Evolutionary conservation across 2,329 filamentous ascomycete species (phyloP).

Genomic region (Aspergillus sp.): DNA sequence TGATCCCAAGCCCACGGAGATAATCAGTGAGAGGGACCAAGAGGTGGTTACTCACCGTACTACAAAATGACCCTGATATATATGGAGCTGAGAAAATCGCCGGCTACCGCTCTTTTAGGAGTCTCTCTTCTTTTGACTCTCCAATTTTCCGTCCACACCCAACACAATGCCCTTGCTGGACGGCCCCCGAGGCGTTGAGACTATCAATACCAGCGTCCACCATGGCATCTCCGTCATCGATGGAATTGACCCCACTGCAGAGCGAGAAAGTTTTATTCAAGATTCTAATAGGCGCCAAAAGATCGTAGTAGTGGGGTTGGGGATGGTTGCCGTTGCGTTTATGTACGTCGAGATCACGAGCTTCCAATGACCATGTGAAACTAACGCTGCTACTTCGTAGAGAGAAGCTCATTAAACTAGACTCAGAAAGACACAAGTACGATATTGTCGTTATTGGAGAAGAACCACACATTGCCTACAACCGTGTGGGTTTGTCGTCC

Average conservation of each 20-base stretch:
- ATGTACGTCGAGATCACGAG: constrained; percentile 62
- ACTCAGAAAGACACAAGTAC: constrained; percentile 72
- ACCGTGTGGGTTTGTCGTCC: constrained; percentile 82
- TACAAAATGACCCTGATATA: constrained; percentile 1
- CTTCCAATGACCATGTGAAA: neutral
- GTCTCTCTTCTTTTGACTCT: neutral
- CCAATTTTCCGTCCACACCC: neutral
- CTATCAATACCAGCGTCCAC: constrained; percentile 22
- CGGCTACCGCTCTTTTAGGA: neutral
- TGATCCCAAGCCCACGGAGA: constrained; percentile 12
- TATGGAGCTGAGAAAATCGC: constrained; percentile 1
- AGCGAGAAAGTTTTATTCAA: constrained; percentile 1
- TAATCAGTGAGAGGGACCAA: constrained; percentile 7
- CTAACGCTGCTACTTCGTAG: constrained; percentile 44
- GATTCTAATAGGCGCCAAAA: constrained; percentile 50
- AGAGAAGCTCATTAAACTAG: constrained; percentile 85
- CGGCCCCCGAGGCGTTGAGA: constrained; percentile 24
- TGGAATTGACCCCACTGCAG: constrained; percentile 5
- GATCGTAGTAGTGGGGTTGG: constrained; percentile 80
- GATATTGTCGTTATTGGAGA: constrained; percentile 84
- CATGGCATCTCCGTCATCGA: constrained; percentile 10
- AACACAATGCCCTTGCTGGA: constrained; percentile 32
- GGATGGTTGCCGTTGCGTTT: constrained; percentile 89
- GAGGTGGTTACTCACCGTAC: constrained; percentile 4
- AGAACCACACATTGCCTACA: constrained; percentile 84